A percentile compares a stretch with the other conserved stretches of the same genome.
phyloP scores from a whole-genome alignment of 1,284 basidiomycete species.

The Moniliella sp. region DNA sequence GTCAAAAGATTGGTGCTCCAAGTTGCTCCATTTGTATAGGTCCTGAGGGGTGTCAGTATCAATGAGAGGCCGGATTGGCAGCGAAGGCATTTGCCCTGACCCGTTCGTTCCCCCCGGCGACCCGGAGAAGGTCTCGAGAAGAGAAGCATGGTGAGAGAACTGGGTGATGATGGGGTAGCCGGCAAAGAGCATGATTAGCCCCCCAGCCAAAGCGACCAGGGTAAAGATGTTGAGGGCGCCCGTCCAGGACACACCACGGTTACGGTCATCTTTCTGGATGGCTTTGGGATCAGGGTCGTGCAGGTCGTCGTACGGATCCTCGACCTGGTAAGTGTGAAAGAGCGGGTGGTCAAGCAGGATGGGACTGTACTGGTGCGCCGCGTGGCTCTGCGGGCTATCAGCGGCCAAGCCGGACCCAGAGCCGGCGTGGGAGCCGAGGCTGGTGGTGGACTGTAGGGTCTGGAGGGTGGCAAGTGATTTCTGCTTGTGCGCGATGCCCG shows the following conservation, averaged over 20 bases:
- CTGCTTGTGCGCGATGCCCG: no score
- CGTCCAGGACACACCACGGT: no score
- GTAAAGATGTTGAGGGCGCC: conserved; percentile 22
- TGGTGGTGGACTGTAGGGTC: no score
- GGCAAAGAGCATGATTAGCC: conserved; percentile 23
- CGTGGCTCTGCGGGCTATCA: no score
- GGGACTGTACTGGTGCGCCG: no score
- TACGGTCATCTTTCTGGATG: conserved; percentile 4
- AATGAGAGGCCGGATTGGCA: conserved; percentile 5
- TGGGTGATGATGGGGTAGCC: conserved; percentile 28
- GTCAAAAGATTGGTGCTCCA: conserved; percentile 10
- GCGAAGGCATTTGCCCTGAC: conserved; percentile 5
- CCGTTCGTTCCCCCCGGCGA: conserved; percentile 31
- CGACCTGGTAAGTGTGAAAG: conserved; percentile 6
- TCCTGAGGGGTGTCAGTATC: conserved; percentile 14
- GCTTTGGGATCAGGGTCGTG: conserved; percentile 7
- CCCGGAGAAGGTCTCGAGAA: conserved; percentile 5
- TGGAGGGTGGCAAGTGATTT: no score
- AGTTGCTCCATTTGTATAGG: conserved; percentile 5
- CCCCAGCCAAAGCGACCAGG: conserved; percentile 11
- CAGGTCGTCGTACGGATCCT: conserved; percentile 12
- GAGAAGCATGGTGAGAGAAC: conserved; percentile 8
- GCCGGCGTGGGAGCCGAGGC: no score
- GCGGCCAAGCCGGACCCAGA: no score
- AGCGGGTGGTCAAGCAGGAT: no score